Percentiles rank a stretch among this genome's conserved stretches.
Conservation (phyloP, 2,329 filamentous ascomycete genomes). For the Talaromyces funiculosus region DNA sequence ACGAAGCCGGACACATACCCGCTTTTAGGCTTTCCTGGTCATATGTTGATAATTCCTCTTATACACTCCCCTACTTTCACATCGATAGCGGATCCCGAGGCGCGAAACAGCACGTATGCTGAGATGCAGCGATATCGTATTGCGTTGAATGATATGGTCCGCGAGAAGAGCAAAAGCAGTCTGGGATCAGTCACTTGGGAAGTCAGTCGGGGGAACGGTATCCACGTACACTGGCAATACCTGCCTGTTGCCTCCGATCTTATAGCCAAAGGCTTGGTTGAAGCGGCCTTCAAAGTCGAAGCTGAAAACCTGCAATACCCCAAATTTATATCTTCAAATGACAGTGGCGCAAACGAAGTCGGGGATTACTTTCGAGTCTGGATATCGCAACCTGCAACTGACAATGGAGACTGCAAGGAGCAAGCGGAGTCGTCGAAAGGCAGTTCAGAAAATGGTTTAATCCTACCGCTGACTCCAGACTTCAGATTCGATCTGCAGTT, state of each 20-base stretch:
- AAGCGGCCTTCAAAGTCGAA: conserved; percentile 82
- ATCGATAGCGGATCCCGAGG: conserved; percentile 56
- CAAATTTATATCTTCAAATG: conserved; percentile 41
- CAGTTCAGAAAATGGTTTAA: conserved; percentile 51
- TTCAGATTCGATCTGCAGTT: conserved; percentile 88
- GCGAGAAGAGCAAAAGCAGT: conserved; percentile 36
- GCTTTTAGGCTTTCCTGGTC: conserved; percentile 68
- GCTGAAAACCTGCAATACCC: conserved; percentile 68
- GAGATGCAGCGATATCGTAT: conserved; percentile 82
- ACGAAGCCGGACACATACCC: conserved; percentile 66
- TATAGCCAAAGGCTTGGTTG: conserved; percentile 67
- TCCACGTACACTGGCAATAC: conserved; percentile 93
- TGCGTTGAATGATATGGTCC: conserved; percentile 73
- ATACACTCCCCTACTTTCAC: conserved; percentile 72
- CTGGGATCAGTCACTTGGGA: conserved; percentile 89
- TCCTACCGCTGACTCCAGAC: conserved; percentile 66
- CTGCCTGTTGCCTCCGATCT: conserved; percentile 67
- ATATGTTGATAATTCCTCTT: conserved; percentile 87
- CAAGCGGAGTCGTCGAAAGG: conserved; percentile 6
- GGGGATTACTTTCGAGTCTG: conserved; percentile 73
- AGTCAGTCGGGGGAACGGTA: conserved; percentile 71
- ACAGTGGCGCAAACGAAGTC: conserved; percentile 39
- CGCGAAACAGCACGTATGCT: conserved; percentile 54
- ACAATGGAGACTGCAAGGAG: conserved; percentile 2
- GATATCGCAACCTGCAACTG: conserved; percentile 59